Evolutionary conservation across 108 stramenopile species (phyloP).

Genomic region (Skeletonema potamos): DNA sequence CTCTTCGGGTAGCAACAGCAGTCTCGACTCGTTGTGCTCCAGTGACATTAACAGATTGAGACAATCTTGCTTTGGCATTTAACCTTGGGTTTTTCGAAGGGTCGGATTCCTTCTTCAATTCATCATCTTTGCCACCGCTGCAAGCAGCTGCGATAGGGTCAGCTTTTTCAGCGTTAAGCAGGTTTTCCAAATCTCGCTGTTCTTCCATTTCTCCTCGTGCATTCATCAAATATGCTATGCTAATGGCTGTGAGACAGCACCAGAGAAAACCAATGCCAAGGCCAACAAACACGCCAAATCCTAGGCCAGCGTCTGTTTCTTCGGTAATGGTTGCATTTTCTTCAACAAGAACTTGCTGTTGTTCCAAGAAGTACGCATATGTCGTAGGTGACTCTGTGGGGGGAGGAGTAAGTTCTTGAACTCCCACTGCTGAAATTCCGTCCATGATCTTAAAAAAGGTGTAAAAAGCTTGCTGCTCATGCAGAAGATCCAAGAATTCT

Average conservation of each 20-base stretch:
- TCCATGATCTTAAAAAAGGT: conserved; percentile 28
- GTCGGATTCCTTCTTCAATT: neutral
- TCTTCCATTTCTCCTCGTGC: conserved; percentile 16
- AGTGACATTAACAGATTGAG: neutral
- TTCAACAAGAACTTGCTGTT: neutral
- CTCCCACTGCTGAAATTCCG: neutral
- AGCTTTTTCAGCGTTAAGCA: conserved; percentile 8
- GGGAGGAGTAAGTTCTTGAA: conserved; percentile 1
- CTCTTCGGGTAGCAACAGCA: neutral
- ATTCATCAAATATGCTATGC: conserved; percentile 2
- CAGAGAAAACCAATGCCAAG: conserved; percentile 18
- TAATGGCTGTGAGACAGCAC: conserved; percentile 20
- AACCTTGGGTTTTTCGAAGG: neutral
- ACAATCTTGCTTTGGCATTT: neutral
- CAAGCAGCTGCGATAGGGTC: conserved; percentile 3
- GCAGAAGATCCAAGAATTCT: conserved; percentile 10
- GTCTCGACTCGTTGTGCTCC: neutral
- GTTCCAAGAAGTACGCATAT: neutral
- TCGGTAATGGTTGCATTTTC: neutral
- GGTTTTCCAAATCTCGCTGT: conserved; percentile 16
- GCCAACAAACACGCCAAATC: conserved; percentile 9
- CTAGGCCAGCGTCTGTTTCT: neutral
- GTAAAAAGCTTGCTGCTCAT: conserved; percentile 20
- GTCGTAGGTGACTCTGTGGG: conserved; percentile 11
- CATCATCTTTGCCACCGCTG: neutral